phyloP scores from a whole-genome alignment of 345 rosid species.

The Passiflora organensis region DNA sequence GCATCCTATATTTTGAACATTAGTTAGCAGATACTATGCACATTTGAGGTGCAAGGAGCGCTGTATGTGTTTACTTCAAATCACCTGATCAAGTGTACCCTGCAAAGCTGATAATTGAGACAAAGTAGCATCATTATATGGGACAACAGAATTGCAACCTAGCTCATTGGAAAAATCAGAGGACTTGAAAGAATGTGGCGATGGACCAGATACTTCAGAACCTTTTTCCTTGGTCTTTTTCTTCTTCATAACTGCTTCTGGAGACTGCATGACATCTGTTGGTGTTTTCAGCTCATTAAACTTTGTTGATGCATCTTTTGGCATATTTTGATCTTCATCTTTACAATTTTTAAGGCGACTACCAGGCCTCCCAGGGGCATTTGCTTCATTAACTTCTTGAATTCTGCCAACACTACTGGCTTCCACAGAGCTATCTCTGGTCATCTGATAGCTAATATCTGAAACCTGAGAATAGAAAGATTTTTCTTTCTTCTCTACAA shows the following conservation, averaged over 20 bases:
- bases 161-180: constrained; percentile 23
- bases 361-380: constrained; percentile 25
- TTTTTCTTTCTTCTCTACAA: constrained; percentile 22
- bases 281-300: constrained; percentile 14
- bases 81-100: constrained; percentile 24
- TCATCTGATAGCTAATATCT: constrained; percentile 26
- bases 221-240: constrained; percentile 20
- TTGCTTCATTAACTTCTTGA: constrained; percentile 24
- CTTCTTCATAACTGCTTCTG: constrained; percentile 14
- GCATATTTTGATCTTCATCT: constrained; percentile 9
- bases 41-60: too few relatives aligned
- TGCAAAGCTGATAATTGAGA: constrained; percentile 25
- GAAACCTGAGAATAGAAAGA: constrained; percentile 27
- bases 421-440: constrained; percentile 40
- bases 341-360: constrained; percentile 20
- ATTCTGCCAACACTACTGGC: constrained; percentile 32
- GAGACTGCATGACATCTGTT: constrained; percentile 3
- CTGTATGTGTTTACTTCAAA: too few relatives aligned
- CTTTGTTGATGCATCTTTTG: constrained; percentile 8
- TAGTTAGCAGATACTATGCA: too few relatives aligned
- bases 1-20: too few relatives aligned
- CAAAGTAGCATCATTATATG: constrained; percentile 12
- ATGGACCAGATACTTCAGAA: constrained; percentile 19
- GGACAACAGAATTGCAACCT: constrained; percentile 15
- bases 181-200: constrained; percentile 21